A percentile compares a stretch with the other conserved stretches of the same genome.
Conservation (phyloP, 768 basidiomycete species). For the Tylopilus balloui region DNA sequence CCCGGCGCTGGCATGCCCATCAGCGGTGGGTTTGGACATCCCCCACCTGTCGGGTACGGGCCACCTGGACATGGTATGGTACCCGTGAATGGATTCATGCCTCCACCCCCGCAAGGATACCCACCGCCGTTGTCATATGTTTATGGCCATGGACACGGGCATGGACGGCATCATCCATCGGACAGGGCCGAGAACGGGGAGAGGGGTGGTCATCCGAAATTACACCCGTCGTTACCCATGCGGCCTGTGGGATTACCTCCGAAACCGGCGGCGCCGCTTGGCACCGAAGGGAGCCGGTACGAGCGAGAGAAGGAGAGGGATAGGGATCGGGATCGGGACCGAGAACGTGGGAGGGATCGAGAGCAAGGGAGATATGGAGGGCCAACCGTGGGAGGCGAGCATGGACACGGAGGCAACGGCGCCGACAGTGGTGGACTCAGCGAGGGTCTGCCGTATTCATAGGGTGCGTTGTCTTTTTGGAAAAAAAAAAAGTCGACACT, state of each 20-base stretch:
- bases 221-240: constrained; percentile 21
- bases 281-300: constrained; percentile 12
- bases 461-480: constrained; percentile 3
- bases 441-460: constrained; percentile 31
- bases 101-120: constrained; percentile 13
- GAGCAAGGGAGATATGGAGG: constrained; percentile 19
- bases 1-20: constrained; percentile 6
- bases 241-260: constrained; percentile 19
- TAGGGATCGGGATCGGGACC: constrained; percentile 2
- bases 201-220: constrained; percentile 1
- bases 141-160: constrained; percentile 9
- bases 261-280: constrained; percentile 16
- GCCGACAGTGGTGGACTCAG: constrained; percentile 10
- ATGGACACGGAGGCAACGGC: constrained; percentile 4
- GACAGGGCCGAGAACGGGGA: constrained; percentile 18
- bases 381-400: constrained; percentile 2
- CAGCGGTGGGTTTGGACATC: constrained; percentile 12
- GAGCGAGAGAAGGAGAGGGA: constrained; percentile 19
- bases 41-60: constrained; percentile 14
- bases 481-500: too few relatives aligned
- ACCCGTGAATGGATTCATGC: constrained; percentile 16
- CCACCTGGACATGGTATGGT: constrained; percentile 7
- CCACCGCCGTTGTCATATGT: constrained; percentile 20
- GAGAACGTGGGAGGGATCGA: constrained; percentile 16
- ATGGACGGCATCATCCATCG: constrained; percentile 8